These are phyloP conservation scores for Orbilia javanica DNA, from an alignment of 2,329 filamentous ascomycete genomes.

Conservation along the genomic window DNA sequence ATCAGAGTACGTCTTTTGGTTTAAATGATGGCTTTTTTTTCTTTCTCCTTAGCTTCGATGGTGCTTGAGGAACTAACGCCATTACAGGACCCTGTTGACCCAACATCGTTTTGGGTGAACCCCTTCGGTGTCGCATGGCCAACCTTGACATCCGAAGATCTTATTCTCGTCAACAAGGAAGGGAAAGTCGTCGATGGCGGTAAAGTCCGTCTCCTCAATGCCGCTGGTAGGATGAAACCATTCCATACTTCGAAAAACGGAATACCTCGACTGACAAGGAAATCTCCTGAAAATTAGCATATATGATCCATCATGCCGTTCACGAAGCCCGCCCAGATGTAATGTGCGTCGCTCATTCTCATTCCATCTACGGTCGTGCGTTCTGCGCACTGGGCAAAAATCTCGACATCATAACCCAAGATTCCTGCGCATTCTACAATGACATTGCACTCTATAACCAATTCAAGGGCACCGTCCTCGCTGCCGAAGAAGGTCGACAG, in stretches of 20 bases:
- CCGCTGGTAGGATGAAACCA: slow-evolving; percentile 61
- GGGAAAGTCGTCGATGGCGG: slow-evolving; percentile 76
- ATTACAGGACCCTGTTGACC: slow-evolving; percentile 70
- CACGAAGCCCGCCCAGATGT: slow-evolving; percentile 73
- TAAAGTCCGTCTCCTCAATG: slow-evolving; percentile 67
- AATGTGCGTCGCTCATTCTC: slow-evolving; percentile 72
- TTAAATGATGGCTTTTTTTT: too few species aligned
- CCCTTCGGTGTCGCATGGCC: slow-evolving; percentile 75
- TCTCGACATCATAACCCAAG: slow-evolving; percentile 73
- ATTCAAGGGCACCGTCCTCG: slow-evolving; percentile 71
- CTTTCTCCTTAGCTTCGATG: slow-evolving; percentile 71
- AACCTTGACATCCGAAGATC: slow-evolving; percentile 74
- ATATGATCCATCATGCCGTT: slow-evolving; percentile 73
- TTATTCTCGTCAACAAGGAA: slow-evolving; percentile 75
- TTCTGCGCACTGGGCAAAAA: slow-evolving; percentile 74
- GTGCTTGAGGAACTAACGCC: background rate
- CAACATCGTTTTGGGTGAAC: slow-evolving; percentile 75
- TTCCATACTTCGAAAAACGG: background rate
- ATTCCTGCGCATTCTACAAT: slow-evolving; percentile 70
- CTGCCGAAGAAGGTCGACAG: slow-evolving; percentile 68
- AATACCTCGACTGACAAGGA: slow-evolving; percentile 59
- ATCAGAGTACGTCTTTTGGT: slow-evolving; percentile 44
- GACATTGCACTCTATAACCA: slow-evolving; percentile 66
- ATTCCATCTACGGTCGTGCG: slow-evolving; percentile 72
- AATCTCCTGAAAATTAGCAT: slow-evolving; percentile 65